Base-by-base conservation (phyloP, 164 flowering plant species). In the Annona cherimola region DNA sequence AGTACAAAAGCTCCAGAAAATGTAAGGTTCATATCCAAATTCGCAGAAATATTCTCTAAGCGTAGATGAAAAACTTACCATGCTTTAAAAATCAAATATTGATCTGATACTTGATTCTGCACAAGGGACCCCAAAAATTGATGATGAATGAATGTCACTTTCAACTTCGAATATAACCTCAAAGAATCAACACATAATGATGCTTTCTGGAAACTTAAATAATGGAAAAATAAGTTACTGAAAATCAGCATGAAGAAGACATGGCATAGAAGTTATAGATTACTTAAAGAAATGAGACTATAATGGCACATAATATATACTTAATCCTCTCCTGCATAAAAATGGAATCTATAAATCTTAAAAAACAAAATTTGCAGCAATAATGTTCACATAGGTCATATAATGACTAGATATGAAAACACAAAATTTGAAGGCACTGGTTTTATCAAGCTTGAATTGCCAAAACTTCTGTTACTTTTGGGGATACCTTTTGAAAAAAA, bases 51-150 rank as follows among this genome's bases (percentile, higher is more conserved):
- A 20, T 4, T 42, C 5, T 40, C 42, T 45, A 40, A 65, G 43
- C 12, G 45, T n/a, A 42, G 9, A 65, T 19, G 40, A 40, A 44
- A 42, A 44, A 68, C 70, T 68, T 45, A 68, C 70, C 70, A 68
- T 68, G 57, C 40, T 68, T 68, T 18, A 68, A 45, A 9, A 45
- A 68, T 68, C 57, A 19, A 20, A 45, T 9, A 50, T 59, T 45
- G 59, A 68, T 68, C 40, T 35, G 8, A 68, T 2, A 19, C 3
- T 59, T 45, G 19, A 45, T 68, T 20, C 43, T 68, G 26, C 18
- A 45, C 45, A 68, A 68, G 44, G 16, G 2, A 43, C 54, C 69
- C 41, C 43, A 50, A 67, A 42, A 45, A 5, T 16, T 41, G 19
- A 57, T n/a, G 40, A 66, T 7, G 11, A 14, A 66, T 14, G 50